Percentiles rank a stretch among this genome's conserved stretches.
Evolutionary conservation across 2,329 filamentous ascomycete species (phyloP).

Genomic region (Colletotrichum musae): DNA sequence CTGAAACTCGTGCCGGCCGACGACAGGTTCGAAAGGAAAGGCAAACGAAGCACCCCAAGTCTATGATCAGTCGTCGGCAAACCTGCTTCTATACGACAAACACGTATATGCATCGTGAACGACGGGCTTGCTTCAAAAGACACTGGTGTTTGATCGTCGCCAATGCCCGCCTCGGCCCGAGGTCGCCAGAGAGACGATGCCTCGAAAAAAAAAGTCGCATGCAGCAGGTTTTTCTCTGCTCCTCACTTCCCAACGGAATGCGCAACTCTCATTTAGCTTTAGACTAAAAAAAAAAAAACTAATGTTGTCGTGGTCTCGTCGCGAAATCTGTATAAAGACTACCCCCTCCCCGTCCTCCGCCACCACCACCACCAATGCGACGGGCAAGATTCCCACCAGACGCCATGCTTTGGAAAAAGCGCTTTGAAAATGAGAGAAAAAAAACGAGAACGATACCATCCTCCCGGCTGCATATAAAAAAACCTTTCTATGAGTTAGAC

Average conservation of each 20-base stretch:
- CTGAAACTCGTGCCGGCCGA: no score
- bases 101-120: no score
- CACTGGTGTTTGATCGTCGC: no score
- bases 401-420: conserved; percentile 39
- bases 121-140: no score
- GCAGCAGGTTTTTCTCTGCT: neutral
- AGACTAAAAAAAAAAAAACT: neutral
- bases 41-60: no score
- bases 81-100: no score
- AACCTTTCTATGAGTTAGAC: conserved; percentile 18
- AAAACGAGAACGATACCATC: neutral
- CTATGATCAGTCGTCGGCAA: no score
- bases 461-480: conserved; percentile 8
- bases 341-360: neutral
- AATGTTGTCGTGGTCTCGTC: conserved; percentile 35
- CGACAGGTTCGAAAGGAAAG: no score
- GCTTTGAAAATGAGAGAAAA: conserved; percentile 22
- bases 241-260: neutral
- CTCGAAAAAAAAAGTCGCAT: neutral
- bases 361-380: conserved; percentile 7
- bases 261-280: conserved; percentile 19
- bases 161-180: no score
- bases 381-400: conserved; percentile 20
- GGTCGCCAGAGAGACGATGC: no score
- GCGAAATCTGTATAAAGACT: conserved; percentile 14